These are phyloP conservation scores for Evernia prunastri DNA, from an alignment of 495 filamentous ascomycete species.

Conservation along the genomic window DNA sequence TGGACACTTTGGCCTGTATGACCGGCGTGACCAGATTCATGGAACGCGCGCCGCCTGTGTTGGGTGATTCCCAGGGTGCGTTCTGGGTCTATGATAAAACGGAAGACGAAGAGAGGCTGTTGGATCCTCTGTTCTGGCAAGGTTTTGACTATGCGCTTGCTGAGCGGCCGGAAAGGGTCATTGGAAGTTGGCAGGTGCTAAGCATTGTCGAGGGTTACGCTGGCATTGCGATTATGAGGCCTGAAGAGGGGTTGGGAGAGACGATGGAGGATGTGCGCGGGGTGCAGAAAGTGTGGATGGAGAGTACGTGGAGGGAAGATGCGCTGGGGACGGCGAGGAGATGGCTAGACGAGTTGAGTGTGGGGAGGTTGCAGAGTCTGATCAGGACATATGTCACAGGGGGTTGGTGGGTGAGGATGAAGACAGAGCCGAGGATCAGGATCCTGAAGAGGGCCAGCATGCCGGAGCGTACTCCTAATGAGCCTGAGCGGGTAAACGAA, in stretches of 20 bases:
- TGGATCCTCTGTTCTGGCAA: slow-evolving; percentile 66
- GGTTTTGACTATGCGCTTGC: slow-evolving; percentile 75
- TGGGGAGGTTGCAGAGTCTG: slow-evolving; percentile 24
- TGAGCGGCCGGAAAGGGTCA: slow-evolving; percentile 53
- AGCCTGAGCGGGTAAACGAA: neutral
- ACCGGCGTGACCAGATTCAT: slow-evolving; percentile 89
- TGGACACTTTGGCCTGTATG: slow-evolving; percentile 86
- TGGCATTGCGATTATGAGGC: slow-evolving; percentile 59
- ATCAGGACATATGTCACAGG: slow-evolving; percentile 37
- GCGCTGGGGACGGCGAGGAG: slow-evolving; percentile 19
- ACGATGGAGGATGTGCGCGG: slow-evolving; percentile 13
- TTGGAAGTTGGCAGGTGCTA: slow-evolving; percentile 67
- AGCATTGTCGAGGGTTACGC: slow-evolving; percentile 62
- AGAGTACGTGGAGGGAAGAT: neutral
- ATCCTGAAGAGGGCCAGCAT: slow-evolving; percentile 45
- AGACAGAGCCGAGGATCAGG: slow-evolving; percentile 52
- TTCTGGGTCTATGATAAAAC: slow-evolving; percentile 53
- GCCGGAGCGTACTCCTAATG: neutral
- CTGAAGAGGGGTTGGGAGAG: slow-evolving; percentile 32
- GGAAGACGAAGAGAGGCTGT: slow-evolving; percentile 44
- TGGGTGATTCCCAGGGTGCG: slow-evolving; percentile 9
- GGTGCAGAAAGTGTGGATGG: neutral
- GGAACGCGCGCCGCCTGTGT: slow-evolving; percentile 33
- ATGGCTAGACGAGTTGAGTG: neutral
- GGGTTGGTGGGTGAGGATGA: slow-evolving; percentile 59